These are phyloP conservation scores for Clonostachys sp. DNA, from an alignment of 2,329 filamentous ascomycete species.

Conservation along the genomic window DNA sequence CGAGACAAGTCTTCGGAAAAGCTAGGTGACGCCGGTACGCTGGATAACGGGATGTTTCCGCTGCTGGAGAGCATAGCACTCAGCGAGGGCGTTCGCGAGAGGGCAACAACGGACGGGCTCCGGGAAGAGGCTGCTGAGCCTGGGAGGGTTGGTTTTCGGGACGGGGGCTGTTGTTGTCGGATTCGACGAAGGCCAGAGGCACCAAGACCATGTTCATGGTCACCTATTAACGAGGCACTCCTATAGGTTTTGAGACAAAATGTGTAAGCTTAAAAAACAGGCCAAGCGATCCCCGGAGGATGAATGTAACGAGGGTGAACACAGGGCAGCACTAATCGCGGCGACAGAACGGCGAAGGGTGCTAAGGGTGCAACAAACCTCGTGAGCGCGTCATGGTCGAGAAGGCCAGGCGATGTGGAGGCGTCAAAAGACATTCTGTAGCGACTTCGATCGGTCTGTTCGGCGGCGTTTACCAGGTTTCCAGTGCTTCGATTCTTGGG, in stretches of 20 bases:
- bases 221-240: conserved; percentile 77
- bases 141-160: conserved; percentile 61
- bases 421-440: conserved; percentile 76
- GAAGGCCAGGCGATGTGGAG: conserved; percentile 42
- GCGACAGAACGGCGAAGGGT: background rate
- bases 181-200: conserved; percentile 88
- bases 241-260: background rate
- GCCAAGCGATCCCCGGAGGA: background rate
- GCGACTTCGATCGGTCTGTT: conserved; percentile 53
- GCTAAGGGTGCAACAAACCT: conserved; percentile 49
- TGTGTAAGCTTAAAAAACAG: background rate
- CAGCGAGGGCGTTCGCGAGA: conserved; percentile 69
- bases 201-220: conserved; percentile 84
- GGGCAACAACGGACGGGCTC: conserved; percentile 48
- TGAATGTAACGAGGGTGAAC: background rate
- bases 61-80: conserved; percentile 58
- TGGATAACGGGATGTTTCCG: conserved; percentile 46
- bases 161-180: conserved; percentile 70
- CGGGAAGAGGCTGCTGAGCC: conserved; percentile 58
- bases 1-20: conserved; percentile 85
- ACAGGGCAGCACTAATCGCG: background rate
- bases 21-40: conserved; percentile 67
- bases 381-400: conserved; percentile 66
- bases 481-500: conserved; percentile 65
- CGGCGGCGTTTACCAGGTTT: conserved; percentile 46